phyloP scores from a whole-genome alignment of 1,284 basidiomycete species.

The Hypsizygus ulmarius region DNA sequence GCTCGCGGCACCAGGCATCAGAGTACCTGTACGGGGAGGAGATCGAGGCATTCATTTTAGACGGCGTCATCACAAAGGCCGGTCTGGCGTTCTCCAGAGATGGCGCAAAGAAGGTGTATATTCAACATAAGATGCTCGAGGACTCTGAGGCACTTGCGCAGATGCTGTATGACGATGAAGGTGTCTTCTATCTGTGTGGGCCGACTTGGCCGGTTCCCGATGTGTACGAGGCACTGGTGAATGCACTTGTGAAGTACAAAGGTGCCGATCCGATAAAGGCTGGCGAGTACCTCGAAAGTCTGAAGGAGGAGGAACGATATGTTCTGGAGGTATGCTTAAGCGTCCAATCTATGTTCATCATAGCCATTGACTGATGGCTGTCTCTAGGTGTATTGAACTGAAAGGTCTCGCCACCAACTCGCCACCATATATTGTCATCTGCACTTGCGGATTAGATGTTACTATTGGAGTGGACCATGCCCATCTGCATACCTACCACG shows the following conservation, averaged over 20 bases:
- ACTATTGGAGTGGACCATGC: not conserved
- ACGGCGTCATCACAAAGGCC: slow-evolving; percentile 82
- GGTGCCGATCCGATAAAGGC: slow-evolving; percentile 69
- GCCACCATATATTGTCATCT: not conserved
- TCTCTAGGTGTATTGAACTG: slow-evolving; percentile 31
- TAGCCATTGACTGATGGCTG: not conserved
- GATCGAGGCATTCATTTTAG: slow-evolving; percentile 79
- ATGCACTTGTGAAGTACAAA: slow-evolving; percentile 72
- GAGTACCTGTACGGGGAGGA: slow-evolving; percentile 98
- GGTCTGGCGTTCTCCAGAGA: slow-evolving; percentile 98
- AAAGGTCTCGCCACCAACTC: no score
- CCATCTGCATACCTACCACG: not conserved
- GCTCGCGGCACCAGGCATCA: slow-evolving; percentile 90
- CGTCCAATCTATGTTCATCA: not conserved
- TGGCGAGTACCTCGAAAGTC: slow-evolving; percentile 80
- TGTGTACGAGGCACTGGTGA: slow-evolving; percentile 89
- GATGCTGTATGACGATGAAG: slow-evolving; percentile 69
- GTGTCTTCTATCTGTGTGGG: slow-evolving; percentile 96
- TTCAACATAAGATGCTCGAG: slow-evolving; percentile 97
- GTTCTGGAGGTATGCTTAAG: slow-evolving; percentile 79
- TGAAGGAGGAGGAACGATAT: slow-evolving; percentile 98
- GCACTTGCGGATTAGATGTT: not conserved
- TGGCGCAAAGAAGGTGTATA: slow-evolving; percentile 90
- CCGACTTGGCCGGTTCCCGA: slow-evolving; percentile 99
- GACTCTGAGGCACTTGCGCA: slow-evolving; percentile 77